Percentiles rank a stretch among this genome's conserved stretches.
phyloP scores from a whole-genome alignment of 352 stramenopile genomes.

The Globisporangium heterothallicum region DNA sequence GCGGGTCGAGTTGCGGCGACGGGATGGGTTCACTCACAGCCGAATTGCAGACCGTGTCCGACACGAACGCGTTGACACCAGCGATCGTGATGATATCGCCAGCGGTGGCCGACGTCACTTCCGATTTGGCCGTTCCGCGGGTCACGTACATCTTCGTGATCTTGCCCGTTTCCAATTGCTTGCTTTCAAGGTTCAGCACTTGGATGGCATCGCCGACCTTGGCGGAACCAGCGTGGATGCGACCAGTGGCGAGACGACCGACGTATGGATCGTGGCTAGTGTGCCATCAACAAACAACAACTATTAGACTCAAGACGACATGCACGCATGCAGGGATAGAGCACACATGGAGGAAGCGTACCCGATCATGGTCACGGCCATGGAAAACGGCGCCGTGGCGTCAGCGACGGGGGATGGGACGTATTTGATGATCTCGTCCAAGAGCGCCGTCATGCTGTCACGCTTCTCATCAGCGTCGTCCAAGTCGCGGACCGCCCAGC shows the following conservation, averaged over 20 bases:
- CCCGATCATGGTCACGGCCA: constrained; percentile 95
- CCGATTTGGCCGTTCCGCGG: constrained; percentile 71
- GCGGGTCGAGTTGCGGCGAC: constrained; percentile 93
- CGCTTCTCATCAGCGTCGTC: constrained; percentile 54
- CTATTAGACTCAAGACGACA: neutral
- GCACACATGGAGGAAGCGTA: constrained; percentile 15
- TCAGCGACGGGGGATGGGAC: constrained; percentile 87
- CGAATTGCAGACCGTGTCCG: constrained; percentile 84
- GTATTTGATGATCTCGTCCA: constrained; percentile 95
- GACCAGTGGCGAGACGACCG: constrained; percentile 94
- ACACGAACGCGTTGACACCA: constrained; percentile 89
- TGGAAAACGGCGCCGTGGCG: constrained; percentile 87
- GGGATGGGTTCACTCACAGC: constrained; percentile 80
- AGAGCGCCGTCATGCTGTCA: constrained; percentile 92
- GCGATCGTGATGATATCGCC: constrained; percentile 97
- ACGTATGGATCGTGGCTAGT: constrained; percentile 97
- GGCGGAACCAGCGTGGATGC: constrained; percentile 92
- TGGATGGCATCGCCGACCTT: constrained; percentile 88
- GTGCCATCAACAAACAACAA: constrained; percentile 8
- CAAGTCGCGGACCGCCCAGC: constrained; percentile 92
- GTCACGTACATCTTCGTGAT: constrained; percentile 90
- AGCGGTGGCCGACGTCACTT: constrained; percentile 84
- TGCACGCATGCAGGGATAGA: neutral
- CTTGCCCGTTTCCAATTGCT: constrained; percentile 66
- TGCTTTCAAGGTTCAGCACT: constrained; percentile 84